Conservation (phyloP, 2,329 filamentous ascomycete species). For the Arthrobotrys entomopaga region DNA sequence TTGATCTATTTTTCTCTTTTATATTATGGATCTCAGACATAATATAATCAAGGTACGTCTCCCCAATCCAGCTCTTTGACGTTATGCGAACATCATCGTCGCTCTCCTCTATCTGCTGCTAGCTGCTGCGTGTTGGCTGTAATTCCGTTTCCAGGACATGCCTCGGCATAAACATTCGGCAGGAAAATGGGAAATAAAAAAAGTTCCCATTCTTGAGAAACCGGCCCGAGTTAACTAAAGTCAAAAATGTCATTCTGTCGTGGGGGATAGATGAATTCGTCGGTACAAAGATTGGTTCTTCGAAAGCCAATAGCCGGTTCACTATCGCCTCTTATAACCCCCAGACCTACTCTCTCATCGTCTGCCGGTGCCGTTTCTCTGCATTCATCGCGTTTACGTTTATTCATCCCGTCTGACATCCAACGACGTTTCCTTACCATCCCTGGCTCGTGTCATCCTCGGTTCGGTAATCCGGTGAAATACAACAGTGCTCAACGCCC, state of each 20-base stretch:
- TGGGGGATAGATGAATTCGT: constrained; percentile 13
- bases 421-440: constrained; percentile 6
- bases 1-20: too few species aligned
- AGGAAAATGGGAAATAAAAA: neutral
- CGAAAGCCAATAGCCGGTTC: neutral
- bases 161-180: constrained; percentile 51
- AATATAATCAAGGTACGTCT: neutral
- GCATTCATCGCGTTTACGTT: neutral
- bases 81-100: neutral
- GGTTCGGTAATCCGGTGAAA: constrained; percentile 14
- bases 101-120: neutral
- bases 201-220: neutral
- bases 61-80: neutral
- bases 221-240: neutral
- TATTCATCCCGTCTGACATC: neutral
- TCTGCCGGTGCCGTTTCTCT: neutral
- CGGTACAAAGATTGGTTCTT: constrained; percentile 12
- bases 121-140: constrained; percentile 20
- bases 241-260: constrained; percentile 9
- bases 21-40: neutral
- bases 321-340: neutral
- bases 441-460: neutral
- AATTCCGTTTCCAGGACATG: constrained; percentile 20
- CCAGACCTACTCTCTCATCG: neutral
- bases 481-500: constrained; percentile 28